phyloP scores from a whole-genome alignment of 2,329 filamentous ascomycete species.

The Sporothrix variecibatus region DNA sequence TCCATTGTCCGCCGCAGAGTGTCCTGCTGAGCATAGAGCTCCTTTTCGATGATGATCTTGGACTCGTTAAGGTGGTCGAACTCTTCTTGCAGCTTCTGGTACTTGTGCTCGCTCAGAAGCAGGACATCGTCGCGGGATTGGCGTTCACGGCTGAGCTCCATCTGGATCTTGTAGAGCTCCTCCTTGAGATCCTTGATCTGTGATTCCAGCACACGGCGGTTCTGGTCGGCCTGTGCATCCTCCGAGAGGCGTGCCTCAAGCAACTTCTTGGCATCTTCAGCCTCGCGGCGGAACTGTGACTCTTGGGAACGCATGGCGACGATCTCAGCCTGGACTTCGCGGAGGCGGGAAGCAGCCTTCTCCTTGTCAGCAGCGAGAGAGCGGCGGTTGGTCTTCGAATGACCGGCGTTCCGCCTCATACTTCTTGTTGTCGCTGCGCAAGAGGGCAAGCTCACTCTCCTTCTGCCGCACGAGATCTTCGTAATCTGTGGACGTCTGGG shows the following conservation, averaged over 20 bases:
- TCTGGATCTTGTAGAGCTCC: slow-evolving; percentile 80
- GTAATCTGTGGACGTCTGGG: slow-evolving; percentile 89
- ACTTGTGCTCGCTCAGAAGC: slow-evolving; percentile 86
- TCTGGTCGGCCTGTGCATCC: slow-evolving; percentile 80
- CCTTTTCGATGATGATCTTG: slow-evolving; percentile 97
- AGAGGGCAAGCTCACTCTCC: slow-evolving; percentile 84
- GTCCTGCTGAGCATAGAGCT: slow-evolving; percentile 94
- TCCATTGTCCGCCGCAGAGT: slow-evolving; percentile 83
- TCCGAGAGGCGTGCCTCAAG: slow-evolving; percentile 88
- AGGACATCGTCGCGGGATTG: slow-evolving; percentile 94
- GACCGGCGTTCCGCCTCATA: slow-evolving; percentile 77
- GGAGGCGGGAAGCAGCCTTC: slow-evolving; percentile 71
- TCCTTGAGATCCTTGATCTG: slow-evolving; percentile 87
- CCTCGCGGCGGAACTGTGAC: slow-evolving; percentile 81
- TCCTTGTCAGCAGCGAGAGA: slow-evolving; percentile 75
- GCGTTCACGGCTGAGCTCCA: slow-evolving; percentile 84
- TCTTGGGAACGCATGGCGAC: slow-evolving; percentile 85
- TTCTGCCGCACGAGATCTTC: slow-evolving; percentile 92
- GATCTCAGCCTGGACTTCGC: slow-evolving; percentile 83
- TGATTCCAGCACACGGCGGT: slow-evolving; percentile 77
- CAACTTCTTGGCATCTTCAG: slow-evolving; percentile 80
- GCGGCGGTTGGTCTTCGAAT: slow-evolving; percentile 80
- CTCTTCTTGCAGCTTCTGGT: slow-evolving; percentile 77
- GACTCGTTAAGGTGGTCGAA: slow-evolving; percentile 85
- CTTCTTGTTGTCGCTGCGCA: slow-evolving; percentile 81